These are phyloP conservation scores for Aspergillus sojae DNA, from an alignment of 2,329 filamentous ascomycete genomes.

Conservation along the genomic window DNA sequence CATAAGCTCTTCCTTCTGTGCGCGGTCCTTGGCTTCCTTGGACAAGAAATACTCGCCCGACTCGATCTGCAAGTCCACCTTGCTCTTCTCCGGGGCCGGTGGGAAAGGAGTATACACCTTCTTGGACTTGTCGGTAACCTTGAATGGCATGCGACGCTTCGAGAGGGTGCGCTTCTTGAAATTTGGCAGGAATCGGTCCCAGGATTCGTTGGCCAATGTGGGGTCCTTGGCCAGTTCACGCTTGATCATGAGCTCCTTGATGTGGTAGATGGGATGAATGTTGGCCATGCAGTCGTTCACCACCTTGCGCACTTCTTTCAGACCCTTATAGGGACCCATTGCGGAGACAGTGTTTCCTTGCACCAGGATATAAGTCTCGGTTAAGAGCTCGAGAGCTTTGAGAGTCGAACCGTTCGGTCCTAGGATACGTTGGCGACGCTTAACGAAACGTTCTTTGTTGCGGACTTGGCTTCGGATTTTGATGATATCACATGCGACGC, in stretches of 20 bases:
- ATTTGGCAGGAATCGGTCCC: conserved; percentile 94
- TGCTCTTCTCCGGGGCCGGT: conserved; percentile 96
- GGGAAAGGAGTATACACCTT: conserved; percentile 98
- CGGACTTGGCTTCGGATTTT: conserved; percentile 89
- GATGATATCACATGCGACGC: conserved; percentile 89
- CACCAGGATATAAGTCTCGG: conserved; percentile 88
- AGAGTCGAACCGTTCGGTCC: conserved; percentile 89
- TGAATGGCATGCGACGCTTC: conserved; percentile 78
- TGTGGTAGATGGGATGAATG: conserved; percentile 85
- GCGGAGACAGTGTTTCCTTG: conserved; percentile 93
- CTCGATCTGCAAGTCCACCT: conserved; percentile 97
- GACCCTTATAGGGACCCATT: conserved; percentile 89
- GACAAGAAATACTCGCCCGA: conserved; percentile 94
- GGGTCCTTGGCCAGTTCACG: conserved; percentile 88
- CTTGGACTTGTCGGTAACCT: conserved; percentile 89
- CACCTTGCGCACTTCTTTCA: conserved; percentile 88
- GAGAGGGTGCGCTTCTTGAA: conserved; percentile 93
- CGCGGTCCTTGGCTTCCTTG: conserved; percentile 88
- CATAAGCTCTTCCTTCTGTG: conserved; percentile 74
- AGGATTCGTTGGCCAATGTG: conserved; percentile 81
- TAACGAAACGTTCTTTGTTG: conserved; percentile 95
- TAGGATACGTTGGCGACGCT: conserved; percentile 87
- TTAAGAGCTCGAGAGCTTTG: conserved; percentile 91
- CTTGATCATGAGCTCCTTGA: conserved; percentile 96
- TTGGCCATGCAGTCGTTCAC: conserved; percentile 97